phyloP scores from a whole-genome alignment of 352 stramenopile species.

The Phytophthora idaei region DNA sequence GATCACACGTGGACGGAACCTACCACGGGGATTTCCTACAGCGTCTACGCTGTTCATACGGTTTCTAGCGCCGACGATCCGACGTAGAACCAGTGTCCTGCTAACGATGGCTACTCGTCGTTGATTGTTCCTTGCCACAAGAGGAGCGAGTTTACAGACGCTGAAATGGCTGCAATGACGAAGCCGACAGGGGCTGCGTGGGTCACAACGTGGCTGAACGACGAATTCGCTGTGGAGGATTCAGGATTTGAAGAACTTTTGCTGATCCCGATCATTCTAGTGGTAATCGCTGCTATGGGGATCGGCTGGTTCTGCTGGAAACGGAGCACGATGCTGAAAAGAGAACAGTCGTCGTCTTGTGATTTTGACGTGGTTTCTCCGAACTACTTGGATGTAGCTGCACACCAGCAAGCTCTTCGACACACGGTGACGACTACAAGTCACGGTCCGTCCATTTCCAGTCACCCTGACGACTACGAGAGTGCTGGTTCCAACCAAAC shows the following conservation, averaged over 20 bases:
- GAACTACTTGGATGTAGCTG: slow-evolving; percentile 4
- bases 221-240: slow-evolving; percentile 14
- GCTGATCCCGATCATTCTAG: slow-evolving; percentile 24
- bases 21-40: slow-evolving; percentile 15
- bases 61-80: slow-evolving; percentile 18
- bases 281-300: background rate
- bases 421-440: slow-evolving; percentile 1
- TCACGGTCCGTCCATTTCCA: slow-evolving; percentile 6
- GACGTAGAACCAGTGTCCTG: slow-evolving; percentile 28
- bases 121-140: slow-evolving; percentile 32
- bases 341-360: background rate
- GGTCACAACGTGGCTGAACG: slow-evolving; percentile 28
- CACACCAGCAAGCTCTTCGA: slow-evolving; percentile 10
- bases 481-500: slow-evolving; percentile 29
- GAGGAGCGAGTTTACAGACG: slow-evolving; percentile 19
- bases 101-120: slow-evolving; percentile 16
- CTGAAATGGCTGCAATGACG: slow-evolving; percentile 21
- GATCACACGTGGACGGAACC: slow-evolving; percentile 36
- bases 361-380: slow-evolving; percentile 14
- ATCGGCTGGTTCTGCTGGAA: slow-evolving; percentile 15
- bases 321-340: slow-evolving; percentile 5
- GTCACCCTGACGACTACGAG: slow-evolving; percentile 12
- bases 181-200: slow-evolving; percentile 18
- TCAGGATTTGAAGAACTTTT: slow-evolving; percentile 26
- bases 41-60: slow-evolving; percentile 33